phyloP scores from a whole-genome alignment of 768 basidiomycete species.

The Pulveroboletus frians region DNA sequence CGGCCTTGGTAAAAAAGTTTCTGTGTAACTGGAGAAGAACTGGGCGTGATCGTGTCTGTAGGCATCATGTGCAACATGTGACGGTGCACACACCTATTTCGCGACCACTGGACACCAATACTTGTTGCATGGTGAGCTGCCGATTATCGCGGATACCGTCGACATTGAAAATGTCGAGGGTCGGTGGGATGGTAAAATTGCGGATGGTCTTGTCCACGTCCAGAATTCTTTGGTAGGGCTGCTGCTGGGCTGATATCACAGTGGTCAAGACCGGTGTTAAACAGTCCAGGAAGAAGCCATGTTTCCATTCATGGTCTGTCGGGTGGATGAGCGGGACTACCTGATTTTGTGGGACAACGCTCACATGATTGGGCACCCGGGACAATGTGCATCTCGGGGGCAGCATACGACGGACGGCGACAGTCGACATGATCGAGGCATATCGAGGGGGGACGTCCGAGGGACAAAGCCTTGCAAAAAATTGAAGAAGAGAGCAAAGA shows the following conservation, averaged over 20 bases:
- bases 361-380: constrained; percentile 28
- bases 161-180: constrained; percentile 41
- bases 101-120: constrained; percentile 52
- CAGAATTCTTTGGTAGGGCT: constrained; percentile 47
- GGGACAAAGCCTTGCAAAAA: constrained; percentile 51
- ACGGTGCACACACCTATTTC: constrained; percentile 49
- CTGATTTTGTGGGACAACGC: constrained; percentile 10
- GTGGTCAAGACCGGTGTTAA: constrained; percentile 58
- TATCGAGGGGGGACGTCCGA: constrained; percentile 68
- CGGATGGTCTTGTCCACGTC: constrained; percentile 51
- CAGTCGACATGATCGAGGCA: constrained; percentile 63
- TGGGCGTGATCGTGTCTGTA: constrained; percentile 22
- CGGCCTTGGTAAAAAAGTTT: constrained; percentile 60
- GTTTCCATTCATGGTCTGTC: constrained; percentile 69
- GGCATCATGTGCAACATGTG: constrained; percentile 1
- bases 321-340: constrained; percentile 9
- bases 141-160: constrained; percentile 39
- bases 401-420: constrained; percentile 34
- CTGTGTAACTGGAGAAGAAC: constrained; percentile 66
- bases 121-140: constrained; percentile 61
- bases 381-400: constrained; percentile 28
- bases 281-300: constrained; percentile 58
- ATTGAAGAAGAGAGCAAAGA: constrained; percentile 13
- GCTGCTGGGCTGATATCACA: constrained; percentile 48
- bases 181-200: constrained; percentile 48